Evolutionary conservation across 225 moss, liverwort and hornwort genomes (phyloP).

Genomic region (Pleurozium schreberi): DNA sequence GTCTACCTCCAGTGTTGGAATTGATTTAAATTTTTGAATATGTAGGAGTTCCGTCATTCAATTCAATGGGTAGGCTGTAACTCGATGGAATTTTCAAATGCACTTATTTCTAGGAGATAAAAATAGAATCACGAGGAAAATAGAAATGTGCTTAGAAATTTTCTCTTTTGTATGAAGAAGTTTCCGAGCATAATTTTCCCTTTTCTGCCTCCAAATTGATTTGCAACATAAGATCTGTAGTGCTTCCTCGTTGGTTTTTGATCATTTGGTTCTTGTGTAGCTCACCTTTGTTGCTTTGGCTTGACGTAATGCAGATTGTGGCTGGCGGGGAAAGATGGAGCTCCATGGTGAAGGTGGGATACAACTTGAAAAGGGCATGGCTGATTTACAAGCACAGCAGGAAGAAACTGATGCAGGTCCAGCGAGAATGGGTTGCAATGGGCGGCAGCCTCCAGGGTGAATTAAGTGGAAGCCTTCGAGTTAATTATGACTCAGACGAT

Average conservation of each 20-base stretch:
- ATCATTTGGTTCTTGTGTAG: not conserved
- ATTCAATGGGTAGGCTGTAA: not conserved
- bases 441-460: slow-evolving; percentile 64
- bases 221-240: not conserved
- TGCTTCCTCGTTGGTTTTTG: not conserved
- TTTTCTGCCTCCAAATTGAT: not conserved
- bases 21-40: not conserved
- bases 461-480: slow-evolving; percentile 31
- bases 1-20: not conserved
- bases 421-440: slow-evolving; percentile 74
- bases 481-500: slow-evolving; percentile 63
- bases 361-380: slow-evolving; percentile 70
- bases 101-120: not conserved
- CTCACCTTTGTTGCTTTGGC: not conserved
- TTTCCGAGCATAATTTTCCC: not conserved
- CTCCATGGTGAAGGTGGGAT: slow-evolving; percentile 77
- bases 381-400: slow-evolving; percentile 75
- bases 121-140: not conserved
- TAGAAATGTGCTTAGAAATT: not conserved
- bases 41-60: not conserved
- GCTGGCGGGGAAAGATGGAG: slow-evolving; percentile 85
- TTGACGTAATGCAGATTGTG: slow-evolving; percentile 32
- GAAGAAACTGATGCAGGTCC: slow-evolving; percentile 66
- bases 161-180: not conserved
- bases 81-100: not conserved